Evolutionary conservation across 805 yeast genomes (phyloP).

Genomic region (Suhomyces faveliae): DNA sequence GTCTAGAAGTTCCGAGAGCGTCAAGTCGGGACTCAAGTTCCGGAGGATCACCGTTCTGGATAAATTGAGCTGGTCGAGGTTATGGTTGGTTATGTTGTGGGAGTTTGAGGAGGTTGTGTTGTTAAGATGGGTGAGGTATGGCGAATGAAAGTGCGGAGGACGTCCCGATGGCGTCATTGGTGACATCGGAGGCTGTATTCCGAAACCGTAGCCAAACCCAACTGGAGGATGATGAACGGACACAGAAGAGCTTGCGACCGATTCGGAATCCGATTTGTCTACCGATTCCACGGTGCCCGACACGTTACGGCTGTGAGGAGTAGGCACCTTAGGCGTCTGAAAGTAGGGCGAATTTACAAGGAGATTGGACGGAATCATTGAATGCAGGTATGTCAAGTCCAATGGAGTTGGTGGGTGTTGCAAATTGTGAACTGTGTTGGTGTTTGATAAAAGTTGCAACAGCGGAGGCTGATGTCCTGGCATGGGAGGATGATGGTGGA

Average conservation of each 20-base stretch:
- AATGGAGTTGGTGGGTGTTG: constrained; percentile 45
- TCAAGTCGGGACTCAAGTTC: constrained; percentile 24
- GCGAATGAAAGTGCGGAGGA: not conserved
- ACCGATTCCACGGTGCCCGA: not conserved
- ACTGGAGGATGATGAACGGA: constrained; percentile 14
- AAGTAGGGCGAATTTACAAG: constrained; percentile 60
- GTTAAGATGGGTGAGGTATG: constrained; percentile 10
- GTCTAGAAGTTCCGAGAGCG: constrained; percentile 38
- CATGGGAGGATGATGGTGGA: not conserved
- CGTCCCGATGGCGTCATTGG: constrained; percentile 8
- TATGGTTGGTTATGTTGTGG: constrained; percentile 14
- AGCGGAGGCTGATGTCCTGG: constrained; percentile 1
- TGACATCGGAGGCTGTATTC: constrained; percentile 7
- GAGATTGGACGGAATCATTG: constrained; percentile 62
- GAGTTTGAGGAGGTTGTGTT: constrained; percentile 7
- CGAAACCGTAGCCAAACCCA: constrained; percentile 2
- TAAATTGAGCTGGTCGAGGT: constrained; percentile 34
- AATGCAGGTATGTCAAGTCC: constrained; percentile 57
- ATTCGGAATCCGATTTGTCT: not conserved
- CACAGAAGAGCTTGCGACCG: not conserved
- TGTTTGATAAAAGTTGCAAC: not conserved
- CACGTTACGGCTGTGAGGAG: not conserved
- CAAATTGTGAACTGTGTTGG: constrained; percentile 3
- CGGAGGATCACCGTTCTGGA: constrained; percentile 37
- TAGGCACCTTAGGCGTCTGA: constrained; percentile 13